Conservation (phyloP, 1,284 basidiomycete species). For the Leccinum huronense region DNA sequence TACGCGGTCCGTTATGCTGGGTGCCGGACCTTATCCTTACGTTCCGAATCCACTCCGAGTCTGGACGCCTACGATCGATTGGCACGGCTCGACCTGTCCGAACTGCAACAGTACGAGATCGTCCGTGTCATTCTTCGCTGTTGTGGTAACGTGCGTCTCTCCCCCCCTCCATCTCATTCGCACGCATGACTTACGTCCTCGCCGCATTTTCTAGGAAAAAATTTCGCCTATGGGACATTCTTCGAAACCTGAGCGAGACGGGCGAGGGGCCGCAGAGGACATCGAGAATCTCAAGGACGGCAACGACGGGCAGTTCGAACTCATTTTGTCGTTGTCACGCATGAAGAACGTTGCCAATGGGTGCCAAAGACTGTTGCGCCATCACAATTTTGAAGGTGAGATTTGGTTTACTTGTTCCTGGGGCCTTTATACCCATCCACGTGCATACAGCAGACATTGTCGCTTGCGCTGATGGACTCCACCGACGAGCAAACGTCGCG, state of each 20-base stretch:
- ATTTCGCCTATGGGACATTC: slow-evolving; percentile 96
- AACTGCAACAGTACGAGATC: slow-evolving; percentile 93
- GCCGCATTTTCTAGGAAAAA: slow-evolving; percentile 68
- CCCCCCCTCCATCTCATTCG: background rate
- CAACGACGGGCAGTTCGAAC: slow-evolving; percentile 43
- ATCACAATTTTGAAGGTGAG: slow-evolving; percentile 82
- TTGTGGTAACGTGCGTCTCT: slow-evolving; percentile 71
- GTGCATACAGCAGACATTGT: slow-evolving; percentile 62
- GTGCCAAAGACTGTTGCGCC: slow-evolving; percentile 71
- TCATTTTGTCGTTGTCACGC: slow-evolving; percentile 58
- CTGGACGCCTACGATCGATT: slow-evolving; percentile 89
- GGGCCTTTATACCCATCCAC: too few relatives aligned
- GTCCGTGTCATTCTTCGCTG: slow-evolving; percentile 92
- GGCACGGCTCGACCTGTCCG: slow-evolving; percentile 78
- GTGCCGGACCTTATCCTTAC: background rate
- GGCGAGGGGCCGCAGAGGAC: slow-evolving; percentile 75
- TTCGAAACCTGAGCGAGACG: slow-evolving; percentile 86
- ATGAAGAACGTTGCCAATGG: slow-evolving; percentile 71
- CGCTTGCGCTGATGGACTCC: slow-evolving; percentile 53
- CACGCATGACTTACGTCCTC: slow-evolving; percentile 1
- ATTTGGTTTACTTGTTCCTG: background rate
- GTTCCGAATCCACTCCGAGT: slow-evolving; percentile 38
- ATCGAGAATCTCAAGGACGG: slow-evolving; percentile 62
- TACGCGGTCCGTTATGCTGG: slow-evolving; percentile 38
- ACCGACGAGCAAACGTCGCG: slow-evolving; percentile 41